These are phyloP conservation scores for Pseudocercospora macadamiae DNA, from an alignment of 2,329 filamentous ascomycete genomes.

Conservation along the genomic window DNA sequence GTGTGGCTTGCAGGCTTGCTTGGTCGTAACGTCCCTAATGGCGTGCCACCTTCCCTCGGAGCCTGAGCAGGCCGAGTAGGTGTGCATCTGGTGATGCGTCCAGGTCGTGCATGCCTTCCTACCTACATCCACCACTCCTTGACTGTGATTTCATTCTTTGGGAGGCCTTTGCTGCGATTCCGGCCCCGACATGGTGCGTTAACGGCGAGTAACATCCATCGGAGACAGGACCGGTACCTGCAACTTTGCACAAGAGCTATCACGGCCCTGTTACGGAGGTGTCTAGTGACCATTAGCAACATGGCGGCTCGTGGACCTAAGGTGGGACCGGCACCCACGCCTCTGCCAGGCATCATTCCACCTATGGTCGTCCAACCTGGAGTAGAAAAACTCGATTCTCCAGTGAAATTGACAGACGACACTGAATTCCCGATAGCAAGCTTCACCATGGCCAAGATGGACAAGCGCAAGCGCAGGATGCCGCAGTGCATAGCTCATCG, in stretches of 20 bases:
- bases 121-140: not conserved
- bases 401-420: conserved; percentile 28
- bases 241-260: not conserved
- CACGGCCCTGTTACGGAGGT: conserved; percentile 8
- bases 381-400: conserved; percentile 33
- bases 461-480: conserved; percentile 40
- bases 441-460: conserved; percentile 28
- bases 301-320: not conserved
- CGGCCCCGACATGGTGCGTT: not conserved
- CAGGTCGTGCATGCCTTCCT: not conserved
- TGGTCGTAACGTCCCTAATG: not conserved
- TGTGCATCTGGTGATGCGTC: conserved; percentile 1
- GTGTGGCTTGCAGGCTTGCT: not conserved
- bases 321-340: conserved; percentile 9
- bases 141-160: not conserved
- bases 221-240: not conserved
- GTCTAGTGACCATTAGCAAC: not conserved
- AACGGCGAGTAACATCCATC: not conserved
- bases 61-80: not conserved
- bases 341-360: conserved; percentile 26
- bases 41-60: not conserved
- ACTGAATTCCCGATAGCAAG: conserved; percentile 28
- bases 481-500: conserved; percentile 77
- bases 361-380: conserved; percentile 37
- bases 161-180: not conserved